Evolutionary conservation across 768 basidiomycete species (phyloP).

Genomic region (Auriculariales sp.): DNA sequence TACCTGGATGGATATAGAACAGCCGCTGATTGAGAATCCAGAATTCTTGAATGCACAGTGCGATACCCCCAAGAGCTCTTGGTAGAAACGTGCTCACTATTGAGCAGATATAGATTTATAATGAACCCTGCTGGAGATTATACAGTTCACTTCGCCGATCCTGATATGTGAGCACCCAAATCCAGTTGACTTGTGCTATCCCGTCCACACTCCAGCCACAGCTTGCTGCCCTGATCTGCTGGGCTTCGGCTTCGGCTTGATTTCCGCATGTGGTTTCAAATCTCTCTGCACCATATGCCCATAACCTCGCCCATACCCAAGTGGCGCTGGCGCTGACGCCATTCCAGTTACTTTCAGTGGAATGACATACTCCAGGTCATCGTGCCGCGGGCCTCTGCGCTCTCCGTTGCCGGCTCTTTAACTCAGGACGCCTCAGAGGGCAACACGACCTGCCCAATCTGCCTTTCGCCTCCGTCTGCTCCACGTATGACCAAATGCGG

Average conservation of each 20-base stretch:
- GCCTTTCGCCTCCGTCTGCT: slow-evolving; percentile 77
- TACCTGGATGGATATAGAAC: slow-evolving; percentile 6
- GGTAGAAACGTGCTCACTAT: background rate
- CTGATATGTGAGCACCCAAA: slow-evolving; percentile 73
- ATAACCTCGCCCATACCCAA: too few relatives aligned
- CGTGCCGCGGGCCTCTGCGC: slow-evolving; percentile 68
- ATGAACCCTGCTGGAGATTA: slow-evolving; percentile 88
- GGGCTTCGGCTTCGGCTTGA: background rate
- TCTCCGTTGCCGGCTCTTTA: slow-evolving; percentile 43
- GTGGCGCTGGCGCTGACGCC: slow-evolving; percentile 4
- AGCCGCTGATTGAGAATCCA: slow-evolving; percentile 21
- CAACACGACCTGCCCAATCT: slow-evolving; percentile 80
- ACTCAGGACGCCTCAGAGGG: slow-evolving; percentile 36
- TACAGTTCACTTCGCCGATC: slow-evolving; percentile 92
- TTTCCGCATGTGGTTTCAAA: background rate
- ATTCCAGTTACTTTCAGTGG: slow-evolving; percentile 81
- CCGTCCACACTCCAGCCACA: slow-evolving; percentile 9
- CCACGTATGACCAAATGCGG: slow-evolving; percentile 95
- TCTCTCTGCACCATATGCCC: too few relatives aligned
- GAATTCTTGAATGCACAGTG: slow-evolving; percentile 91
- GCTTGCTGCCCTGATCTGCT: too few relatives aligned
- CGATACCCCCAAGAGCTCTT: background rate
- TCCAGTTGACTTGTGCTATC: slow-evolving; percentile 8
- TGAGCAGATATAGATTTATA: slow-evolving; percentile 52
- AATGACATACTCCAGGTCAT: slow-evolving; percentile 90